A percentile compares a stretch with the other conserved stretches of the same genome.
phyloP scores from a whole-genome alignment of 495 filamentous ascomycete species.

The Glarea lozoyensis region DNA sequence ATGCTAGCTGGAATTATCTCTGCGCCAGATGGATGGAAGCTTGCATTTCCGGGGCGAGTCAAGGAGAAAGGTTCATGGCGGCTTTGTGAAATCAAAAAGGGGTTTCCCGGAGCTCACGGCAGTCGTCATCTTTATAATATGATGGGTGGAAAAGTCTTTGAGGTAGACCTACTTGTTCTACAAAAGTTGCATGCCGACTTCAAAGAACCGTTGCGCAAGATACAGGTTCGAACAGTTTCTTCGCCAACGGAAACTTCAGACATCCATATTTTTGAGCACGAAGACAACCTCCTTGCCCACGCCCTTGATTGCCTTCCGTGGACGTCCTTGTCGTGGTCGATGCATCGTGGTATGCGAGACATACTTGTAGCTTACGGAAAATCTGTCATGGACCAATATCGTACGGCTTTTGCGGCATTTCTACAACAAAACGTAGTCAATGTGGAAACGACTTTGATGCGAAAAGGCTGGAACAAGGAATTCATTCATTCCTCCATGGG shows the following conservation, averaged over 20 bases:
- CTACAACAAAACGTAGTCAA: constrained; percentile 13
- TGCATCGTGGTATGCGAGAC: constrained; percentile 27
- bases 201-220: too few relatives aligned
- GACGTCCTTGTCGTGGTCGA: constrained; percentile 26
- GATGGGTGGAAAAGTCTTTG: constrained; percentile 26
- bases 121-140: constrained; percentile 28
- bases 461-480: constrained; percentile 21
- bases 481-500: constrained; percentile 24
- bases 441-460: constrained; percentile 9
- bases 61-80: constrained; percentile 19
- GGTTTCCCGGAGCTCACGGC: constrained; percentile 24
- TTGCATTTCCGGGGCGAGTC: constrained; percentile 25
- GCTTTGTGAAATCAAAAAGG: constrained; percentile 21
- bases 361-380: constrained; percentile 24
- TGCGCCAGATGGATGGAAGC: constrained; percentile 13
- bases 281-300: constrained; percentile 12
- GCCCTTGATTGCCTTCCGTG: constrained; percentile 27
- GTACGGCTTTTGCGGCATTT: constrained; percentile 15
- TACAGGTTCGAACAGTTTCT: too few relatives aligned
- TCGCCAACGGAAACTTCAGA: too few relatives aligned
- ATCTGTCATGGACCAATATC: constrained; percentile 22
- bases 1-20: constrained; percentile 25
- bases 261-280: too few relatives aligned
- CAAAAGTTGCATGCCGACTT: too few relatives aligned
- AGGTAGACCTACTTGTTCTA: constrained; percentile 25